Evolutionary conservation across 345 rosid genomes (phyloP).

Genomic region (Eutrema heterophyllum): DNA sequence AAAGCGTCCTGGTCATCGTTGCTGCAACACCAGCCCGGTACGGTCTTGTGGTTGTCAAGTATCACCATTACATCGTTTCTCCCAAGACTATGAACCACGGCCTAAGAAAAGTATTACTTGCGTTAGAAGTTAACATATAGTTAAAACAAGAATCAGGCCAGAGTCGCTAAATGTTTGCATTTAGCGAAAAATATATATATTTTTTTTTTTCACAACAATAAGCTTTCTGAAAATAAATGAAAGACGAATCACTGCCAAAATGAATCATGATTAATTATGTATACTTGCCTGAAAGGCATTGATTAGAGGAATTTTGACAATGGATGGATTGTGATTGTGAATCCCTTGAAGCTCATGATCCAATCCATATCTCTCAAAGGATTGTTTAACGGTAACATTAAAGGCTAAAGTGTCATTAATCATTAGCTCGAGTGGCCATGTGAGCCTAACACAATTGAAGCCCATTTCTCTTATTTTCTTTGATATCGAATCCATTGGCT

Average conservation of each 20-base stretch:
- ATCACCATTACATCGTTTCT: constrained; percentile 69
- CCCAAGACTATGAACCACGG: constrained; percentile 67
- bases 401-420: constrained; percentile 51
- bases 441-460: constrained; percentile 68
- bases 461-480: constrained; percentile 38
- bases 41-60: constrained; percentile 77
- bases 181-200: not conserved
- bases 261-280: not conserved
- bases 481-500: constrained; percentile 45
- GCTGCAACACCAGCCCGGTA: constrained; percentile 94
- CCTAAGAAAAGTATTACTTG: constrained; percentile 32
- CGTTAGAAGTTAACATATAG: not conserved
- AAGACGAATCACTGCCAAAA: not conserved
- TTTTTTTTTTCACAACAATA: not conserved
- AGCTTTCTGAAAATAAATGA: not conserved
- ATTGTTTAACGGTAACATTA: constrained; percentile 48
- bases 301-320: constrained; percentile 60
- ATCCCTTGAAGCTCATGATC: constrained; percentile 55
- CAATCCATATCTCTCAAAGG: constrained; percentile 59
- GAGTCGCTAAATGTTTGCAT: not conserved
- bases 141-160: not conserved
- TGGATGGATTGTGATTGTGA: constrained; percentile 66
- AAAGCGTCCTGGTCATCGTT: constrained; percentile 72
- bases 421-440: constrained; percentile 65
- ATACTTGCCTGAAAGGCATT: constrained; percentile 58